phyloP scores from a whole-genome alignment of 768 basidiomycete genomes.

The Sarcodon sp. region DNA sequence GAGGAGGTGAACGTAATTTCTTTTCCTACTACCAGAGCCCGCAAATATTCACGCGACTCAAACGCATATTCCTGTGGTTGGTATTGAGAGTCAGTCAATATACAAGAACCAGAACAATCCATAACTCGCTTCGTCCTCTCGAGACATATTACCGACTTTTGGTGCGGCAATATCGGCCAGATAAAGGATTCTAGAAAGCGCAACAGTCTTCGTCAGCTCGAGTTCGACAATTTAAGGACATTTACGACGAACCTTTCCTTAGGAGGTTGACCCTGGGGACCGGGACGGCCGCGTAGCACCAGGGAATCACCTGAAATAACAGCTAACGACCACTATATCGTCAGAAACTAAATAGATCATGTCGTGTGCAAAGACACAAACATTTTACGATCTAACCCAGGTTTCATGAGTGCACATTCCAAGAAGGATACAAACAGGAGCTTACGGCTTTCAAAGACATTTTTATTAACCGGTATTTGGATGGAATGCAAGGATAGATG shows the following conservation, averaged over 20 bases:
- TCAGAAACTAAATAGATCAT: conserved; percentile 7
- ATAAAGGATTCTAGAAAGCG: conserved; percentile 60
- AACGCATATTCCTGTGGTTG: conserved; percentile 69
- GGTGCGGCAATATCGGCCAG: conserved; percentile 83
- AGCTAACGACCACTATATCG: conserved; percentile 33
- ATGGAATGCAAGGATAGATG: conserved; percentile 2
- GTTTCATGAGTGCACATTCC: neutral
- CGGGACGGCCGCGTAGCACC: conserved; percentile 64
- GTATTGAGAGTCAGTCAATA: neutral
- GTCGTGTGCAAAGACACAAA: conserved; percentile 9
- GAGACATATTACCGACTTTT: conserved; percentile 61
- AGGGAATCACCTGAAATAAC: conserved; percentile 88
- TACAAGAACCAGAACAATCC: conserved; percentile 1
- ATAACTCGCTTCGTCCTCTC: conserved; percentile 75
- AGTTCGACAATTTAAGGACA: neutral
- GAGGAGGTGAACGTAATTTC: conserved; percentile 75
- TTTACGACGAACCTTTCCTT: conserved; percentile 66
- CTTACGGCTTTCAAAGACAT: conserved; percentile 76
- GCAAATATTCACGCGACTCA: conserved; percentile 87
- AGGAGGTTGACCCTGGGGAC: conserved; percentile 74
- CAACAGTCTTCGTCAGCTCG: conserved; percentile 1
- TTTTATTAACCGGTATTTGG: conserved; percentile 4
- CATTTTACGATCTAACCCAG: conserved; percentile 22
- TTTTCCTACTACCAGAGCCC: conserved; percentile 79
- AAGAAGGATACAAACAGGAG: conserved; percentile 3